Percentiles rank a stretch among this genome's conserved stretches.
These are phyloP conservation scores for Malassezia slooffiae DNA, from an alignment of 1,284 basidiomycete genomes.

Conservation along the genomic window DNA sequence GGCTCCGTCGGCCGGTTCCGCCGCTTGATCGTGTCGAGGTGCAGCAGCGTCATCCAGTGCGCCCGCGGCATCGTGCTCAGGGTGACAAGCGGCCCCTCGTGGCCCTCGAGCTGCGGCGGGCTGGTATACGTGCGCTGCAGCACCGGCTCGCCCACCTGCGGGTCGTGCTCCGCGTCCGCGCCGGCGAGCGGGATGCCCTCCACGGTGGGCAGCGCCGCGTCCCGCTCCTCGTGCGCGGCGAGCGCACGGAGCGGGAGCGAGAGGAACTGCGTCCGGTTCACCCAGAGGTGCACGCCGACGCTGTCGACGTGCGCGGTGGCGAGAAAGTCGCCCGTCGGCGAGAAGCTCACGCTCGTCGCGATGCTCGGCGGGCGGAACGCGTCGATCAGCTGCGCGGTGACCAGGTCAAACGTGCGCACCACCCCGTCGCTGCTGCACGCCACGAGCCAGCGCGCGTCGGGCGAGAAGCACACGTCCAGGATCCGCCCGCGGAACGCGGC, in stretches of 20 bases:
- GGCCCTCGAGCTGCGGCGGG: slow-evolving; percentile 49
- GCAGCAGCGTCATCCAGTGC: slow-evolving; percentile 89
- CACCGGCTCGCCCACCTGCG: slow-evolving; percentile 24
- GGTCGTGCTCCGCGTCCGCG: slow-evolving; percentile 48
- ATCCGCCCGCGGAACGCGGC: slow-evolving; percentile 37
- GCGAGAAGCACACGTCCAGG: slow-evolving; percentile 57
- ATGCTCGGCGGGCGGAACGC: slow-evolving; percentile 81
- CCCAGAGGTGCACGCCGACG: slow-evolving; percentile 90
- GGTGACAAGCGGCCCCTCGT: slow-evolving; percentile 54
- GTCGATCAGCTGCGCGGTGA: slow-evolving; percentile 80
- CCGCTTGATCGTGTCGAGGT: slow-evolving; percentile 86
- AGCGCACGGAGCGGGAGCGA: slow-evolving; percentile 73
- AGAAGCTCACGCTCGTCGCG: slow-evolving; percentile 81
- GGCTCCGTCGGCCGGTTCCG: slow-evolving; percentile 87
- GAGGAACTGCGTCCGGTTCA: slow-evolving; percentile 84
- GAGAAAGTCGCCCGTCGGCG: slow-evolving; percentile 87
- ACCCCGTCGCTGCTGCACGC: slow-evolving; percentile 76
- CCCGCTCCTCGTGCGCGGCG: slow-evolving; percentile 33
- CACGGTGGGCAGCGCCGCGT: slow-evolving; percentile 67
- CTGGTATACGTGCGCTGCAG: slow-evolving; percentile 31
- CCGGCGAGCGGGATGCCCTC: slow-evolving; percentile 67
- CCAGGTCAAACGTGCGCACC: slow-evolving; percentile 91
- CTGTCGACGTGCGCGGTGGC: slow-evolving; percentile 89
- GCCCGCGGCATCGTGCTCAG: slow-evolving; percentile 81
- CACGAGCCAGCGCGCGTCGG: slow-evolving; percentile 86